A percentile compares a stretch with the other conserved stretches of the same genome.
These are phyloP conservation scores for Immersiporthe knoxdaviesiana DNA, from an alignment of 2,329 filamentous ascomycete species.

Conservation along the genomic window DNA sequence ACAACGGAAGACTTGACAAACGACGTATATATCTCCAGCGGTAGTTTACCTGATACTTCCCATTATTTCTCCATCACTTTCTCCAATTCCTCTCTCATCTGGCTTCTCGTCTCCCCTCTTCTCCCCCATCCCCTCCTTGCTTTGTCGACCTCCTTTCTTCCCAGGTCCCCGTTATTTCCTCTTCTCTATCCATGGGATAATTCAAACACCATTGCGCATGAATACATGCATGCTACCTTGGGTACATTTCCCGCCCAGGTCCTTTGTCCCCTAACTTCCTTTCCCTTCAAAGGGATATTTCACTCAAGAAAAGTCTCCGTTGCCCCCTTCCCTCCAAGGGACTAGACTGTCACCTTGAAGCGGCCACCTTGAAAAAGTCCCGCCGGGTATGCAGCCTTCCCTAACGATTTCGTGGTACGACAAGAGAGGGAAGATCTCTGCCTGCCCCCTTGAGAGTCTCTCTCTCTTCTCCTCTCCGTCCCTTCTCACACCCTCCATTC, in stretches of 20 bases:
- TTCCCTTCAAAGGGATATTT: conserved; percentile 5
- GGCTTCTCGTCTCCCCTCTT: background rate
- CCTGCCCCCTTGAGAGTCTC: background rate
- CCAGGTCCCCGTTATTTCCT: background rate
- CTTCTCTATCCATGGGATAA: conserved; percentile 29
- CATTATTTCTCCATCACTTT: conserved; percentile 6
- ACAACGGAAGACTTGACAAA: conserved; percentile 11
- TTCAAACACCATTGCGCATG: conserved; percentile 28
- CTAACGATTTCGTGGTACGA: background rate
- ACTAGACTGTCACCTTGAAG: background rate
- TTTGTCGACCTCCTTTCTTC: background rate
- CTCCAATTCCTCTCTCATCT: too few relatives aligned
- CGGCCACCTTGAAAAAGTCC: background rate
- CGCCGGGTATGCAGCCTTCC: conserved; percentile 7
- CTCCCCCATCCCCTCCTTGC: background rate
- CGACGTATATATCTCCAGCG: conserved; percentile 13
- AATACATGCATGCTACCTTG: conserved; percentile 21
- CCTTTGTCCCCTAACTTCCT: conserved; percentile 6
- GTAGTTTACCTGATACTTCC: conserved; percentile 13
- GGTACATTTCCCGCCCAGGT: background rate
- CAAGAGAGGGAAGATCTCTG: too few relatives aligned
- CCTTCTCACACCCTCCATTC: background rate
- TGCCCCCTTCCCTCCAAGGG: background rate
- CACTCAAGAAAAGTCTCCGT: background rate
- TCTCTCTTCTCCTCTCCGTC: background rate